Evolutionary conservation across 1,284 basidiomycete genomes (phyloP), one percentile per base, ranked within the genome.

Genomic region (Apiotrichum sp.): DNA sequence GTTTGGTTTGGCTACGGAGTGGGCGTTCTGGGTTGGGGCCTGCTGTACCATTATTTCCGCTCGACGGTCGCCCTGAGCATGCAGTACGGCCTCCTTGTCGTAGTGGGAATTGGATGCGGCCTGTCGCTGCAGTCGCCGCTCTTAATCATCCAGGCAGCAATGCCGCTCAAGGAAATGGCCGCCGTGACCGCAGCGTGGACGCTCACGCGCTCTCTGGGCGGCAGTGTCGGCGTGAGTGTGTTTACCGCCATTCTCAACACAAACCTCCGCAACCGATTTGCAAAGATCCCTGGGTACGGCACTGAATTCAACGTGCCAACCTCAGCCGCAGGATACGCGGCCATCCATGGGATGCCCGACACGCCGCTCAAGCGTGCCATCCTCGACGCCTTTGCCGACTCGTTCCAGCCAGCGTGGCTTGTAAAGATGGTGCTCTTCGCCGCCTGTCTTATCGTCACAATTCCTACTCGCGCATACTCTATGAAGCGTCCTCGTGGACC

Each of bases 111-210:
- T 3, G 71, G 70, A 3, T 48, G 65, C 11, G 73, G 70, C 0
- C 43, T 69, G 7, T 52, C 60, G 16, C 60, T 73, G 16, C 62
- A 64, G 42, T 61, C 64, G 1, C 70, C 71, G 1, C 63, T 73
- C 52, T n/a, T 72, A 22, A 60, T 70, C 45, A 46, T 73, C 4
- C 72, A 75, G 62, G 71, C 73, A 1, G 66, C 72, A 1, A 72
- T 76, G 72, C 73, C 73, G 9, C 40, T 68, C 33, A 67, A 69
- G 52, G 75, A 76, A 38, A 72, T 76, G 72, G 73, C 73, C 11
- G 67, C 72, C 1, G 61, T 68, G 2, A 76, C 73, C 4, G 61
- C 64, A 6, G 72, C 70, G 4, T 73, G 65, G 64, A 48, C 63
- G 9, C 59, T 74, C 7, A 64, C 67, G 0, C 53, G 72, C 13